These are phyloP conservation scores for Chrysoporthe puriensis DNA, from an alignment of 2,329 filamentous ascomycete genomes.

Conservation along the genomic window DNA sequence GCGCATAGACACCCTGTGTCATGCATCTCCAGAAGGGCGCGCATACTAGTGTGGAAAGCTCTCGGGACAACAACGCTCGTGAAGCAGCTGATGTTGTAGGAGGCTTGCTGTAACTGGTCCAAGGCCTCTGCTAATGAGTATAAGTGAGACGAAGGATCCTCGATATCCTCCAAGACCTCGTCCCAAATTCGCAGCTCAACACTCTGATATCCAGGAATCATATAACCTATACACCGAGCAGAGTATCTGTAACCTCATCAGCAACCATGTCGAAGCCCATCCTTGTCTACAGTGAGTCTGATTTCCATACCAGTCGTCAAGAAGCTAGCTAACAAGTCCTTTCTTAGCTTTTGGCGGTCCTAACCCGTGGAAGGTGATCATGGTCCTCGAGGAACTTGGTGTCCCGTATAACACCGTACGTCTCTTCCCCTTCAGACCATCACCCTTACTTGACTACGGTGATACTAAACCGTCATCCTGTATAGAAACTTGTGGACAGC, in stretches of 20 bases:
- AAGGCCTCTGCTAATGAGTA: background rate
- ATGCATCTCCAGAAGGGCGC: background rate
- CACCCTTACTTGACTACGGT: conserved; percentile 12
- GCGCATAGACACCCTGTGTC: background rate
- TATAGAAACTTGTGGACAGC: background rate
- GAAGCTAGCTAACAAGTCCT: background rate
- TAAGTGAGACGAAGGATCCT: background rate
- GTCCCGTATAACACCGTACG: conserved; percentile 26
- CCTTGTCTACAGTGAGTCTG: background rate
- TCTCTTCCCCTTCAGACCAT: conserved; percentile 32
- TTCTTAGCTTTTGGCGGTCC: conserved; percentile 2
- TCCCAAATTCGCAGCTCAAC: background rate
- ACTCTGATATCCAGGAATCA: background rate
- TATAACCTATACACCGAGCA: background rate
- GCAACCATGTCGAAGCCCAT: conserved; percentile 4
- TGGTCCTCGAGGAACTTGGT: conserved; percentile 20
- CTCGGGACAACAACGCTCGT: no score
- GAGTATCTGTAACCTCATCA: background rate
- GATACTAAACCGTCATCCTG: background rate
- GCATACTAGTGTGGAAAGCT: no score
- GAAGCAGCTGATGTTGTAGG: background rate
- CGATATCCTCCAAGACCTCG: no score
- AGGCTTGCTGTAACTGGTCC: background rate
- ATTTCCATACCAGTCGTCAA: background rate
- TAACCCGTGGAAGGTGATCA: conserved; percentile 14